Conservation (phyloP, 2,329 filamentous ascomycete genomes). For the Botryotinia globosa region DNA sequence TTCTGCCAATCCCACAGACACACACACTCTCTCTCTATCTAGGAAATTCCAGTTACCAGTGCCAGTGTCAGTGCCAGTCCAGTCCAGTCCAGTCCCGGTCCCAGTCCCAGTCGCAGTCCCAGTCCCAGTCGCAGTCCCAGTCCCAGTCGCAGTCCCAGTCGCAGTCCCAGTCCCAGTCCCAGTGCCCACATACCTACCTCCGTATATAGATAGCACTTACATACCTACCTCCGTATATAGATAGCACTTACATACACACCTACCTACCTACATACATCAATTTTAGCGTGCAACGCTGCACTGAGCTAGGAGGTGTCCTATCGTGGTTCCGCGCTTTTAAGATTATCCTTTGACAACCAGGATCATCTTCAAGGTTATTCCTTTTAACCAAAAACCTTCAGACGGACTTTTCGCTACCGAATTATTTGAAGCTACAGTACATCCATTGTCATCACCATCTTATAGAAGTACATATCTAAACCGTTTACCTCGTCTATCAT, state of each 20-base stretch:
- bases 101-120: too few relatives aligned
- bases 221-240: not conserved
- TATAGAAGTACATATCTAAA: constrained; percentile 2
- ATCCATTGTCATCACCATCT: constrained; percentile 13
- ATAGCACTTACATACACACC: not conserved
- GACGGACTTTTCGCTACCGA: constrained; percentile 18
- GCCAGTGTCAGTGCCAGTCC: too few relatives aligned
- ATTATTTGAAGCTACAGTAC: constrained; percentile 13
- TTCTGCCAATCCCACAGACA: not conserved
- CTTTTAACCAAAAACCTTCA: constrained; percentile 9
- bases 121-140: too few relatives aligned
- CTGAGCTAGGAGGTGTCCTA: constrained; percentile 5
- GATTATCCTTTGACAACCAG: constrained; percentile 6
- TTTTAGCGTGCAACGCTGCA: constrained; percentile 15
- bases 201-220: not conserved
- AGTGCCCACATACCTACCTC: not conserved
- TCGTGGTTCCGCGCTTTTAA: not conserved
- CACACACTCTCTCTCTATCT: too few relatives aligned
- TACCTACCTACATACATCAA: not conserved
- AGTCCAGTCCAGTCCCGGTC: too few relatives aligned
- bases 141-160: too few relatives aligned
- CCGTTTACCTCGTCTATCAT: not conserved
- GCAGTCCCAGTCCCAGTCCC: too few relatives aligned
- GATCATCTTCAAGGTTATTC: constrained; percentile 18
- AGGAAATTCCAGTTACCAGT: not conserved